phyloP scores from a whole-genome alignment of 2,329 filamentous ascomycete species.

The Aotearoamyces nothofagi region DNA sequence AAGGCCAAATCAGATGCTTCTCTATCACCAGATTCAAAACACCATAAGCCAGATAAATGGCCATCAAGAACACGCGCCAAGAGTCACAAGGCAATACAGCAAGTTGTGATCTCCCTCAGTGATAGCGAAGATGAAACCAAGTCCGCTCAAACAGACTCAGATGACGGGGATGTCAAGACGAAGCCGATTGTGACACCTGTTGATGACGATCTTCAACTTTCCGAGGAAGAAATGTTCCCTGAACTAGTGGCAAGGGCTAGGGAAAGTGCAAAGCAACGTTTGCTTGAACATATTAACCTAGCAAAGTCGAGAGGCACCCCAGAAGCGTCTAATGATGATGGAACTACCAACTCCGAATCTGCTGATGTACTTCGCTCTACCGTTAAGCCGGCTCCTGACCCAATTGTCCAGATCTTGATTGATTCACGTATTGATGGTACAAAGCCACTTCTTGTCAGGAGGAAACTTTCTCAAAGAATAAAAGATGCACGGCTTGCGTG shows the following conservation, averaged over 20 bases:
- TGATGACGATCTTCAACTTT: constrained; percentile 8
- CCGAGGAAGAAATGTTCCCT: constrained; percentile 18
- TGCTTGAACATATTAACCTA: no score
- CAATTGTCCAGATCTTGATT: constrained; percentile 49
- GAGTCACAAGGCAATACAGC: constrained; percentile 1
- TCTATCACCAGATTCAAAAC: not conserved
- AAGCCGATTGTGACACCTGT: not conserved
- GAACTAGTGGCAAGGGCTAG: constrained; percentile 15
- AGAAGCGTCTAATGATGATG: no score
- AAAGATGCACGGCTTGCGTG: constrained; percentile 54
- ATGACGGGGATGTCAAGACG: not conserved
- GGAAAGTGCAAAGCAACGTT: constrained; percentile 12
- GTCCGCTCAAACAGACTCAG: not conserved
- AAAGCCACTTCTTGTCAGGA: constrained; percentile 43
- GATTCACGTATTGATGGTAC: constrained; percentile 48
- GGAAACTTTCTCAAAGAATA: constrained; percentile 52
- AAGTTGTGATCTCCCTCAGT: constrained; percentile 2
- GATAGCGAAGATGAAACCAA: constrained; percentile 4
- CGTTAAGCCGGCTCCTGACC: constrained; percentile 23
- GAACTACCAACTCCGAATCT: no score
- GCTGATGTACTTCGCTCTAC: no score
- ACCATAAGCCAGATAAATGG: constrained; percentile 2
- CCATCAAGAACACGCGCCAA: constrained; percentile 2
- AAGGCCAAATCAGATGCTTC: not conserved
- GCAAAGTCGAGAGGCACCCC: no score